These are phyloP conservation scores for Magnolia sinica DNA, from an alignment of 164 flowering plant species.

Conservation along the genomic window DNA sequence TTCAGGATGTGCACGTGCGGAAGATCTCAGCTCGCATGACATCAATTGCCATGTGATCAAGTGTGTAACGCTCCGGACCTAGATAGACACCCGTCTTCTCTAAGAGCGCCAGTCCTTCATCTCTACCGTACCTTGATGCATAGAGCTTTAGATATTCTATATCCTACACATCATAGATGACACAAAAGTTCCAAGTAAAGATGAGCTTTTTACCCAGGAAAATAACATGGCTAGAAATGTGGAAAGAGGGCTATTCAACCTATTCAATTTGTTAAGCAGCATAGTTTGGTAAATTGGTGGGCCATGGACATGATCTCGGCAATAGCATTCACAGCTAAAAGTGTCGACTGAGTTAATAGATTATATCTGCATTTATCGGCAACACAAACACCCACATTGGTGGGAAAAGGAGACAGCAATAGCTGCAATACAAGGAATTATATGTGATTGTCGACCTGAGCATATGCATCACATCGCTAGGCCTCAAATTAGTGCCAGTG, in stretches of 20 bases:
- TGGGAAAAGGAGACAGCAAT: too few species aligned
- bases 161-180: conserved; percentile 42
- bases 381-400: too few species aligned
- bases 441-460: too few species aligned
- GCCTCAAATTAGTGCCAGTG: too few species aligned
- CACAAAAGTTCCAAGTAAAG: too few species aligned
- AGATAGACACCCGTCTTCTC: conserved; percentile 80
- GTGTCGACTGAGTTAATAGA: too few species aligned
- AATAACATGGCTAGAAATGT: neutral
- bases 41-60: conserved; percentile 80
- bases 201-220: neutral
- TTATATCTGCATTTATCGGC: too few species aligned
- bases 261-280: neutral
- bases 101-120: conserved; percentile 63
- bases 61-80: conserved; percentile 90
- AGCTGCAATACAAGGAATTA: too few species aligned
- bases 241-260: neutral
- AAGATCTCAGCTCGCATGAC: conserved; percentile 83
- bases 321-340: neutral
- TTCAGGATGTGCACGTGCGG: conserved; percentile 55
- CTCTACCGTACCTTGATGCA: conserved; percentile 74
- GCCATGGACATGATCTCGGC: neutral
- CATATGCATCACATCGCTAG: too few species aligned
- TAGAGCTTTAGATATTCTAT: conserved; percentile 81
- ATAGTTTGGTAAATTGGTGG: neutral